A percentile compares a stretch with the other conserved stretches of the same genome.
Conservation (phyloP, 352 stramenopile species). For the Phytopythium chamaehyphon region DNA sequence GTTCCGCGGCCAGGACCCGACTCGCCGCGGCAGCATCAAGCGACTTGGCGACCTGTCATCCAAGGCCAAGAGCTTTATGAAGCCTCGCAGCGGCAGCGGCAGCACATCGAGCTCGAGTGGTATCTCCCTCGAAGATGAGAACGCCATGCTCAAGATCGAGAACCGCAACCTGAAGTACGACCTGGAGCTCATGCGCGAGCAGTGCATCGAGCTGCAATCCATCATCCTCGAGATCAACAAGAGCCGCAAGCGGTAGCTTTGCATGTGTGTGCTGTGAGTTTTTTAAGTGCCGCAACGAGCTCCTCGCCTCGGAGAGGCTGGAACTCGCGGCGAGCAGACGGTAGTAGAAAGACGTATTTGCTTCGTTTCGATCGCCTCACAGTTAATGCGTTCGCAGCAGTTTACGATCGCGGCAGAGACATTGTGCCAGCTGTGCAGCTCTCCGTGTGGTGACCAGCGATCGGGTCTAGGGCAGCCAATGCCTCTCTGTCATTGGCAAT, state of each 20-base stretch:
- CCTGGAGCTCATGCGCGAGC: slow-evolving; percentile 84
- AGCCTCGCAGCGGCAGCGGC: slow-evolving; percentile 49
- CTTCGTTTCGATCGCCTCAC: too few relatives aligned
- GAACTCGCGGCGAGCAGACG: too few relatives aligned
- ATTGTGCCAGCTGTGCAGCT: too few relatives aligned
- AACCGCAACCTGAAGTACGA: slow-evolving; percentile 88
- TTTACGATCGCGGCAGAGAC: too few relatives aligned
- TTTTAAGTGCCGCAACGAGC: background rate
- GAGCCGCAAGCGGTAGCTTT: slow-evolving; percentile 73
- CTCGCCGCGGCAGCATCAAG: slow-evolving; percentile 52
- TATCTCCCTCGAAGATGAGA: slow-evolving; percentile 79
- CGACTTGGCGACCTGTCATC: slow-evolving; percentile 71
- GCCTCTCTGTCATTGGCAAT: too few relatives aligned
- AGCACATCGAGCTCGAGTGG: slow-evolving; percentile 63
- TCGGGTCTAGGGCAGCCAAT: too few relatives aligned
- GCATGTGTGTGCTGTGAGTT: background rate
- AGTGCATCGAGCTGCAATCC: slow-evolving; percentile 84
- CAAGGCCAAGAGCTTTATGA: slow-evolving; percentile 72
- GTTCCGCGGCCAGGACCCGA: slow-evolving; percentile 40
- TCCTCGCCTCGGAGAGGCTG: background rate
- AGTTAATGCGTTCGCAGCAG: too few relatives aligned
- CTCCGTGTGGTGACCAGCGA: too few relatives aligned
- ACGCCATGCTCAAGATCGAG: slow-evolving; percentile 84
- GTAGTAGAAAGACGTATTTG: too few relatives aligned
- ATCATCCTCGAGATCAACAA: slow-evolving; percentile 91